Evolutionary conservation across 1,284 basidiomycete genomes (phyloP), one percentile per base, ranked within the genome.

Genomic region (Melampsora americana): DNA sequence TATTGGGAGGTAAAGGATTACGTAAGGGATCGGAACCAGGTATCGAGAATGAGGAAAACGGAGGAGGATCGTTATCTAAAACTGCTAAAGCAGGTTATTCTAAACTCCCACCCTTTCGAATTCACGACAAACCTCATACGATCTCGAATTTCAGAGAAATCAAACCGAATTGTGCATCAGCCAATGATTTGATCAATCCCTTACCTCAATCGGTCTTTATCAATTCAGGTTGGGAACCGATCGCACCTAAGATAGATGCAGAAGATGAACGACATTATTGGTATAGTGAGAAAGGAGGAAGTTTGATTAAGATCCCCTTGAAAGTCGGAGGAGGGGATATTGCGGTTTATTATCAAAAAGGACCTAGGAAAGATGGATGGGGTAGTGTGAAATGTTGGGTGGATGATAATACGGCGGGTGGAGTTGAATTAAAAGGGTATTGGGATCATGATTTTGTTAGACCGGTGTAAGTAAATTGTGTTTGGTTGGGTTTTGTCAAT

Each of bases 161-260:
- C 69, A 86, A 88, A 69, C 94, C 95, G 16, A 93, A 87, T 85
- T 97, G 95, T 83, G 92, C 92, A 0, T 90, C 89, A 23, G 94
- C 94, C 28, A 95, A 95, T 83, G 93, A 97, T 83, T 86, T 97
- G 60, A 91, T 96, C 82, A 95, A 95, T 84, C 95, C 94, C 1
- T 86, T 97, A 1, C 93, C 94, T 14, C 88, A 90, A 0, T 91
- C 90, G 30, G 85, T 95, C 78, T 96, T 97, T 84, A 90, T 89
- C 78, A 93, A 93, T 39, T 90, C 90, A 0, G 95, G 94, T 3
- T 97, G 94, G 93, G 85, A 86, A 76, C 88, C 88, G 1, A 87
- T 87, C 81, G 91, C 93, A 81, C 91, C 92, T 1, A 87, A 80
- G 42, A 80, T 81, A 12, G 82, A 83, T 60, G 82, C 87, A 18